Evolutionary conservation across 352 stramenopile genomes (phyloP), one percentile per base, ranked within the genome.

Genomic region (Blastocystis sp.): DNA sequence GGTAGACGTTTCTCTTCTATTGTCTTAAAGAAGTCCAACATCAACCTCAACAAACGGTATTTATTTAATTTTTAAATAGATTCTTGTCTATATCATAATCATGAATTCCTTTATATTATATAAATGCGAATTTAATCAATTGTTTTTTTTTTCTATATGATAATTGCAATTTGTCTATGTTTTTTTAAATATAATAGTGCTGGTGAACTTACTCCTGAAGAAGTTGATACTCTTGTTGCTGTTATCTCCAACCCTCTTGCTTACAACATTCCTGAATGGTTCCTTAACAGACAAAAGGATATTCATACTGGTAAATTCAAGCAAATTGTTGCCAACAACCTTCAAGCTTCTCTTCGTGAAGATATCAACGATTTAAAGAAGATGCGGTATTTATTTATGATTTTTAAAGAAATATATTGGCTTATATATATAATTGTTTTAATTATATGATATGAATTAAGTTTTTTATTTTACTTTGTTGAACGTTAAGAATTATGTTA

Each of bases 241-340:
- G 94, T 98, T 70, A 96, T 98, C 76, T 81, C 92, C 71, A 96
- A 95, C 76, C 91, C 91, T 58, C 80, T 89, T 68, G 84, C 95
- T 75, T 97, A 95, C 82, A 95, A 95, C 79, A 94, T 98, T 73
- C 90, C 88, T 56, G 75, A 95, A 65, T 97, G 91, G 89, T 97
- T 98, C 78, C 79, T 98, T 41, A 97, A 98, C 81, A 84, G 91
- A 76, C 89, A 96, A 80, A 95, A 95, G 80, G 91, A 98, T 79
- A 94, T 92, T 77, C 95, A 95, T 80, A 95, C 87, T 46, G 89
- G 89, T 76, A 96, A 96, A 77, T 92, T 92, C 77, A 91, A 76
- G 66, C 91, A 98, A 78, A 77, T 93, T 47, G 91, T 95, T 66
- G 84, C 88, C 52, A 94, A 97, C 75, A 90, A 88, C 73, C 81